Base-by-base conservation (phyloP, 2,329 filamentous ascomycete species). In the Xylariaceae sp. region DNA sequence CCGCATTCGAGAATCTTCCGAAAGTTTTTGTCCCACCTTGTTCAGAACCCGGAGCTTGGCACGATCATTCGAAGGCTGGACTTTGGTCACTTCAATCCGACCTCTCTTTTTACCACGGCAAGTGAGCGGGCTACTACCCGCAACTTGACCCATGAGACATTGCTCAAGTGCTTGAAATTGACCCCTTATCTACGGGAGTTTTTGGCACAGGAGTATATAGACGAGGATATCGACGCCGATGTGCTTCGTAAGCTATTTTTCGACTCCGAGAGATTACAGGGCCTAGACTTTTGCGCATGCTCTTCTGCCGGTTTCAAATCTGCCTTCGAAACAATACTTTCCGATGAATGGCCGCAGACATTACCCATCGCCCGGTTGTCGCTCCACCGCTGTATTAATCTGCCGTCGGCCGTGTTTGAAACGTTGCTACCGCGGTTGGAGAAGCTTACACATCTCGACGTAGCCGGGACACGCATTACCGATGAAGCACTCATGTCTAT, bases 51-150 rank as follows among this genome's bases (percentile, higher is more conserved):
- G 2, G 76, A 83, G 6, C 76, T 91, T 51, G 89, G 88, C 45
- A 86, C 83, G 41, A 83, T 91, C 64, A 87, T 92, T 44, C 84
- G 87, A 55, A 85, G 89, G 49, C 75, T 92, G 45, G 89, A 94
- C 72, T 91, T 94, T 65, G 91, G 87, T 59, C 88, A 91, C 74
- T 91, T 91, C 72, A 91, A 89, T 68, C 88, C 88, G 27, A 84
- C 87, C 52, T 86, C 87, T 53, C 77, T 90, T 60, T 90, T 91
- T 66, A 81, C 82, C 57, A 89, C 86, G 12, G 86, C 84, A 61
- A 83, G 84, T 69, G 86, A 90, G 78, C 85, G 89, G 55, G 79
- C 81, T 27, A 80, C 87, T 70, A 88, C 88, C 54, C 83, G 83
- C 66, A 91, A 91, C 71, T 71, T 94, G 64, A 92, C 88, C 26